Conservation (phyloP, 2,329 filamentous ascomycete species). For the Pseudocercospora vitis region DNA sequence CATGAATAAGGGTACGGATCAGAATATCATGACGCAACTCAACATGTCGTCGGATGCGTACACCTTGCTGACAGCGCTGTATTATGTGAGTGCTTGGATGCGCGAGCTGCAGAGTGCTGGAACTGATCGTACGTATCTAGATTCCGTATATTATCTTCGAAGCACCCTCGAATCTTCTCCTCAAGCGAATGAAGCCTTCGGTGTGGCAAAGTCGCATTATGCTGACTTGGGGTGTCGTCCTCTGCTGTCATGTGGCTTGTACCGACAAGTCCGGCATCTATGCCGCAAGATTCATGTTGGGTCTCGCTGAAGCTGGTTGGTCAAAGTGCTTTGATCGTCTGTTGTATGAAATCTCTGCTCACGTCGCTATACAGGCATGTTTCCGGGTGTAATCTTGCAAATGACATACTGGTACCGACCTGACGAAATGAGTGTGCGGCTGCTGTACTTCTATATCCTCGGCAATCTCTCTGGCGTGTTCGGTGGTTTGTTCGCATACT, state of each 20-base stretch:
- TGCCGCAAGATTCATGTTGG: slow-evolving; percentile 39
- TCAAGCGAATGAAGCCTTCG: no score
- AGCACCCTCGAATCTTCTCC: no score
- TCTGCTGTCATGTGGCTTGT: slow-evolving; percentile 7
- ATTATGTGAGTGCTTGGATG: no score
- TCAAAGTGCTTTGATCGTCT: no score
- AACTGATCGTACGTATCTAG: no score
- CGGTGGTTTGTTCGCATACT: not conserved
- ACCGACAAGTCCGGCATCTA: slow-evolving; percentile 37
- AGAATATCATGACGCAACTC: slow-evolving; percentile 47
- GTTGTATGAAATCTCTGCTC: slow-evolving; percentile 13
- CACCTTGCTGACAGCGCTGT: slow-evolving; percentile 10
- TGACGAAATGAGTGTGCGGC: slow-evolving; percentile 6
- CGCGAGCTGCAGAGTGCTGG: no score
- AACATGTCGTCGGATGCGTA: no score
- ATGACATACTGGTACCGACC: slow-evolving; percentile 11
- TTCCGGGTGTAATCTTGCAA: slow-evolving; percentile 12
- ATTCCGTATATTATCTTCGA: no score
- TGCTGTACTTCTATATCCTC: slow-evolving; percentile 11
- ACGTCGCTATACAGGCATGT: slow-evolving; percentile 4
- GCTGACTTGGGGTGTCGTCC: slow-evolving; percentile 1
- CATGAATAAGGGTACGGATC: slow-evolving; percentile 50
- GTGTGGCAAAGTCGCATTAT: no score
- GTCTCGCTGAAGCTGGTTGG: slow-evolving; percentile 35
- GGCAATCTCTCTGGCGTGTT: slow-evolving; percentile 8